Conservation (phyloP, 2,329 filamentous ascomycete species). For the Drechslera avenae region DNA sequence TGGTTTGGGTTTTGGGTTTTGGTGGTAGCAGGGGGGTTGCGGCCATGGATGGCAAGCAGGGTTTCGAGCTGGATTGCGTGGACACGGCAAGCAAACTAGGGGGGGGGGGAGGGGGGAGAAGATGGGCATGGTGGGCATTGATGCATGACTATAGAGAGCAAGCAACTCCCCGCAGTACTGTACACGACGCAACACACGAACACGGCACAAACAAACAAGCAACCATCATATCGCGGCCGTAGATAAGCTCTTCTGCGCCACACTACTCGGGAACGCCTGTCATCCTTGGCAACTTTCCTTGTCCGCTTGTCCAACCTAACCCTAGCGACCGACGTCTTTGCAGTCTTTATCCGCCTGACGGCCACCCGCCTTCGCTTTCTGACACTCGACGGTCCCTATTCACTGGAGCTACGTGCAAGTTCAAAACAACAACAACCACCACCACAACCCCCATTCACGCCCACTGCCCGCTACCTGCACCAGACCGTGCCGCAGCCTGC, state of each 20-base stretch:
- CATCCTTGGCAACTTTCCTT: constrained; percentile 9
- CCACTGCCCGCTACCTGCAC: constrained; percentile 2
- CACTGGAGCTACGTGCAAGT: no score
- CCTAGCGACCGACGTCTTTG: constrained; percentile 4
- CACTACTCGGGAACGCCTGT: background rate
- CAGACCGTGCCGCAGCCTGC: no score
- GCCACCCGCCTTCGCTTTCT: constrained; percentile 1
- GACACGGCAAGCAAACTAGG: constrained; percentile 5
- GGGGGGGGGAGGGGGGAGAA: no score
- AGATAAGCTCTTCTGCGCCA: no score
- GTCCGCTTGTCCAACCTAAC: no score
- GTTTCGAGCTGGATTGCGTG: constrained; percentile 3
- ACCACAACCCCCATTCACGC: background rate
- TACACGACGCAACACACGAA: no score
- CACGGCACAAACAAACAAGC: background rate
- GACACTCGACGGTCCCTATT: background rate
- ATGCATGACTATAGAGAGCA: background rate
- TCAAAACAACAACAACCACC: no score
- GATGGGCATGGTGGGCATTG: background rate
- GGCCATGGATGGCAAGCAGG: no score
- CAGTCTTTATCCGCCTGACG: constrained; percentile 13
- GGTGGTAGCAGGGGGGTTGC: no score
- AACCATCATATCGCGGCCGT: background rate
- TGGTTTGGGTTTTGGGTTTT: background rate
- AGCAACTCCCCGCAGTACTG: background rate